Evolutionary conservation across 768 basidiomycete genomes (phyloP), one percentile per base, ranked within the genome.

Genomic region (Tephrocybe sp.): DNA sequence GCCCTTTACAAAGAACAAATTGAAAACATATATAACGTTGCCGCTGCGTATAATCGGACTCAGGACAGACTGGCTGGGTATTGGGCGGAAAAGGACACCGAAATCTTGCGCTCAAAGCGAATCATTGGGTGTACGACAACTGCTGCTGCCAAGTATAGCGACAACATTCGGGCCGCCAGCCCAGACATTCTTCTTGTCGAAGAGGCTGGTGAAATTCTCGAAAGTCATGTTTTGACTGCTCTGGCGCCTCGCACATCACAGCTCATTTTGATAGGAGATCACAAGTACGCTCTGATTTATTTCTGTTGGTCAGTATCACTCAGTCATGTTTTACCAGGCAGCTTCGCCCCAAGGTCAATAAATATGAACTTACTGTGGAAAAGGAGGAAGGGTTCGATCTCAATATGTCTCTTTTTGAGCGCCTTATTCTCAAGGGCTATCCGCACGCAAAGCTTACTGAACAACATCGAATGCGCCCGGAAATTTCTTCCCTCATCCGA

Each of bases 401-500:
- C 20, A 88, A 89, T 50, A 67, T 72, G 44, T 86, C 84, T 0
- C 67, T 89, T 0, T 88, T 88, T 56, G 87, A 89, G 54, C 81
- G 86, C 4, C 75, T 88, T 1, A 80, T 87, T 17, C 62, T 79
- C 9, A 75, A 75, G 51, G 79, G 76, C 0, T 88, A 81, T 58
- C 86, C 86, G 0, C 86, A 88, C 60, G 57, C 66, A 41, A 81
- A 75, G 0, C 76, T 88, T 15, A 62, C 57, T 0, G 60, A 74
- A 38, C 87, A 88, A 53, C 86, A 88, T 59, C 80, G 87, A 11
- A 88, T 88, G 87, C 75, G 86, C 7, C 87, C 86, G 0, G 85
- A 88, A 55, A 88, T 88, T 11, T 85, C 87, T 5, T 58, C 73
- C 0, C 68, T 87, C 20, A 75, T 88, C 28, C 77, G 86, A 12